Evolutionary conservation across 495 filamentous ascomycete genomes (phyloP), one percentile per base, ranked within the genome.

Genomic region (Monascus purpureus): DNA sequence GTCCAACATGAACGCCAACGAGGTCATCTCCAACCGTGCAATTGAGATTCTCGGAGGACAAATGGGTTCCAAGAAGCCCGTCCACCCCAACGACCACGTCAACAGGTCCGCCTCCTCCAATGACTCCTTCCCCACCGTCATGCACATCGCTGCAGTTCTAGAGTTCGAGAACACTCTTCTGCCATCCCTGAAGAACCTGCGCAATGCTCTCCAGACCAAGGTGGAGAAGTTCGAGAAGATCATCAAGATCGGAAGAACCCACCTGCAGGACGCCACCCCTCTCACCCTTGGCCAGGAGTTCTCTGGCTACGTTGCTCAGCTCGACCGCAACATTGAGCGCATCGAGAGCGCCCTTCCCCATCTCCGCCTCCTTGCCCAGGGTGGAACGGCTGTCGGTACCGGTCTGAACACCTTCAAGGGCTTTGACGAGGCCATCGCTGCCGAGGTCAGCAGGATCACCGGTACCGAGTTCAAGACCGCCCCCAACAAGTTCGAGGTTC

Each of bases 1-100:
- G 65, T 93, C 86, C 52, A 97, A 97, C 74, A 97, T 97, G 90
- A 97, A 97, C 68, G 87, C 90, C 53, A 97, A 97, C 62, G 90
- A 97, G 63, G 90, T 97, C 55, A 97, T 97, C 62, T 94, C 88
- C 37, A 97, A 97, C 72, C 84, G 90, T 37, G 90, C 90, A 25
- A 97, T 97, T 57, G 92, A 97, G 66, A 90, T 97, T 36, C 68
- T 97, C 11, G 90, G 90, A 36, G 90, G 90, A 41, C 73, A 67
- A 41, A 94, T 86, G 79, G 90, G 90, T 34, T 73, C 67, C 61
- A 97, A 97, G 75, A 93, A 90, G 68, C 90, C 90, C 17, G 90
- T 97, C 24, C 90, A 97, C 65, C 90, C 90, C 37, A 97, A 97
- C 59, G 90, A 97, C 63, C 90, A 97, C 58, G 90, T 97, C 54